Evolutionary conservation across 352 stramenopile genomes (phyloP).

Genomic region (Pythium brassicae): DNA sequence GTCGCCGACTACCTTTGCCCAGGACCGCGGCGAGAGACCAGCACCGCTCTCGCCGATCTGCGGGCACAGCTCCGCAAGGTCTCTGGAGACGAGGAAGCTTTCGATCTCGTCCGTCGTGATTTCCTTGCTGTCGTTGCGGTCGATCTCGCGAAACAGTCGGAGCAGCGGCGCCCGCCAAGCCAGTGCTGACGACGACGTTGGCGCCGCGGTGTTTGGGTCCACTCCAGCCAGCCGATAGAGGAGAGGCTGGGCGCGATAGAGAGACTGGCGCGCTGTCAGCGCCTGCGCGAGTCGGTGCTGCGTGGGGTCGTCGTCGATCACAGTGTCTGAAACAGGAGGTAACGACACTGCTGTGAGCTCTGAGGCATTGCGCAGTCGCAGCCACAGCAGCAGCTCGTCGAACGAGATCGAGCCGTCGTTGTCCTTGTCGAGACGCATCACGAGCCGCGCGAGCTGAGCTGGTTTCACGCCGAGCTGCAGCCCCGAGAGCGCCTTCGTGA

Average conservation of each 20-base stretch:
- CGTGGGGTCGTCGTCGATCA: not conserved
- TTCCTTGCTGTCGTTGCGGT: conserved; percentile 47
- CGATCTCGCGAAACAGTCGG: conserved; percentile 42
- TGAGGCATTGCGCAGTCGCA: conserved; percentile 21
- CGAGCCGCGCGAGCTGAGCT: conserved; percentile 46
- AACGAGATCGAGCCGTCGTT: conserved; percentile 57
- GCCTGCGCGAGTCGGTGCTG: not conserved
- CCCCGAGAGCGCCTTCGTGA: conserved; percentile 30
- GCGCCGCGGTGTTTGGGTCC: not conserved
- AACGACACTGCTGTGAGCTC: not conserved
- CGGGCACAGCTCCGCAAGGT: conserved; percentile 11
- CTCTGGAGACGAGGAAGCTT: conserved; percentile 27
- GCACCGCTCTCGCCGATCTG: not conserved
- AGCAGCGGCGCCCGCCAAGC: conserved; percentile 12
- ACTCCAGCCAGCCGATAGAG: conserved; percentile 14
- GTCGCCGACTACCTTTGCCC: conserved; percentile 30
- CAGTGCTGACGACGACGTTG: not conserved
- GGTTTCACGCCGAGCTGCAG: conserved; percentile 39
- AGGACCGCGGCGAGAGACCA: not conserved
- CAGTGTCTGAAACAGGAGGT: not conserved
- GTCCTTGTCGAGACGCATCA: conserved; percentile 50
- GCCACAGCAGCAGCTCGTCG: conserved; percentile 61
- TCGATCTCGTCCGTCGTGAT: conserved; percentile 48
- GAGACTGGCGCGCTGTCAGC: conserved; percentile 8
- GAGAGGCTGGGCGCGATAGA: conserved; percentile 15